A percentile compares a stretch with the other conserved stretches of the same genome.
These are phyloP conservation scores for Exophiala dermatitidis DNA, from an alignment of 2,329 filamentous ascomycete genomes.

Conservation along the genomic window DNA sequence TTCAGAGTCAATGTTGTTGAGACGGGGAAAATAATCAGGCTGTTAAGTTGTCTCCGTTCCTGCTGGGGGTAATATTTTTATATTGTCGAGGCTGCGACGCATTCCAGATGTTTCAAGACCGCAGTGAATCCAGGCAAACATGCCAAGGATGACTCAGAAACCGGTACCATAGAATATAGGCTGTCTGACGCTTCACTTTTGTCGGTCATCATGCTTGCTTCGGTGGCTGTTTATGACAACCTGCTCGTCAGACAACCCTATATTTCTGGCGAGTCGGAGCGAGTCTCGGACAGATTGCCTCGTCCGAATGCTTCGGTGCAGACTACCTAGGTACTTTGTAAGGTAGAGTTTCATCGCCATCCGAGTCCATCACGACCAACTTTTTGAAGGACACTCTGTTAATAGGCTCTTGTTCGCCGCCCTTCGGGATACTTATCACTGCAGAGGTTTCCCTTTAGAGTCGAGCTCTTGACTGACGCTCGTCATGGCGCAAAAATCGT, in stretches of 20 bases:
- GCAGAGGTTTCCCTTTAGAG: constrained; percentile 1
- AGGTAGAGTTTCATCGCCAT: not conserved
- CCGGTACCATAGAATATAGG: too few relatives aligned
- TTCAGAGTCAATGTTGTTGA: not conserved
- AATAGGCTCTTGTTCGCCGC: constrained; percentile 9
- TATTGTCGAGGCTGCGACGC: not conserved
- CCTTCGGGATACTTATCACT: constrained; percentile 7
- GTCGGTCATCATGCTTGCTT: too few relatives aligned
- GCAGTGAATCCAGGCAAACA: not conserved
- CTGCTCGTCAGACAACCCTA: not conserved
- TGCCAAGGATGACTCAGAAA: constrained; percentile 2
- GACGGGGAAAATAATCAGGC: too few relatives aligned
- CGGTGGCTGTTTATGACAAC: too few relatives aligned
- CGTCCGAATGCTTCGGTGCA: not conserved
- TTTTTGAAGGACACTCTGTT: constrained; percentile 22
- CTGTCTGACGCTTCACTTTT: too few relatives aligned
- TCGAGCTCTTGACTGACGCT: constrained; percentile 29
- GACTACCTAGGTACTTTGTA: not conserved
- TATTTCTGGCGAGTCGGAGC: constrained; percentile 1
- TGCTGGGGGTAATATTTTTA: not conserved
- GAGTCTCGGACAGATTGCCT: not conserved
- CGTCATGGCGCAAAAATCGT: constrained; percentile 24
- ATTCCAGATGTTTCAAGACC: too few relatives aligned
- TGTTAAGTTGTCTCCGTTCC: too few relatives aligned
- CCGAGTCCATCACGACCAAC: constrained; percentile 10